Percentiles rank a stretch among this genome's conserved stretches.
These are phyloP conservation scores for Pythium brachiatum DNA, from an alignment of 352 stramenopile species.

Conservation along the genomic window DNA sequence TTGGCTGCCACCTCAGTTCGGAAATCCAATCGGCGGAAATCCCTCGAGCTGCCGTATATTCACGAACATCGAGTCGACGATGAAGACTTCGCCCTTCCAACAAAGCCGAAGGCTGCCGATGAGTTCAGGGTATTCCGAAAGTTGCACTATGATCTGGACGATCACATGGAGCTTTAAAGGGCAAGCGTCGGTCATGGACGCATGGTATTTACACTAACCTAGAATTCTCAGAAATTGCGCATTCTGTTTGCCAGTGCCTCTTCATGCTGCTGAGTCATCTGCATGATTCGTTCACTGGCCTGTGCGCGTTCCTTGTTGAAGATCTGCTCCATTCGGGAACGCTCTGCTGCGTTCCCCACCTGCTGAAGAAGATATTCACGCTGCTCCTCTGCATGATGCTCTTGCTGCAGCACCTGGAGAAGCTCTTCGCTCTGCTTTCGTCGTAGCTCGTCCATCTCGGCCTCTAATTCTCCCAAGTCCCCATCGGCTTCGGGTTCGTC, in stretches of 20 bases:
- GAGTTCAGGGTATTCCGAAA: slow-evolving; percentile 19
- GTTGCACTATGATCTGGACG: slow-evolving; percentile 26
- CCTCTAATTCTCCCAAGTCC: slow-evolving; percentile 20
- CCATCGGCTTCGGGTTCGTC: slow-evolving; percentile 18
- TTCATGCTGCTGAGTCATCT: slow-evolving; percentile 71
- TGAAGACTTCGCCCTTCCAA: background rate
- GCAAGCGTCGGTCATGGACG: background rate
- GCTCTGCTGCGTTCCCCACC: slow-evolving; percentile 35
- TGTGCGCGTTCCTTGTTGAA: slow-evolving; percentile 67
- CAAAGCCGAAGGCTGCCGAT: slow-evolving; percentile 9
- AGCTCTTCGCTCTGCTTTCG: slow-evolving; percentile 72
- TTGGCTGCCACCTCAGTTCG: slow-evolving; percentile 33
- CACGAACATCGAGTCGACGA: slow-evolving; percentile 11
- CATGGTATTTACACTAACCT: slow-evolving; percentile 18
- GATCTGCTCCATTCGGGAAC: slow-evolving; percentile 55
- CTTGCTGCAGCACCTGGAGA: slow-evolving; percentile 65
- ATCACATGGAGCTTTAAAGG: slow-evolving; percentile 22
- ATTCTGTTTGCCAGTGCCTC: slow-evolving; percentile 39
- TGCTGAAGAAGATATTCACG: slow-evolving; percentile 62
- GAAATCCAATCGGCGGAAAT: slow-evolving; percentile 27
- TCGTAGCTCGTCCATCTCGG: slow-evolving; percentile 52
- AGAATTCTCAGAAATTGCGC: slow-evolving; percentile 11
- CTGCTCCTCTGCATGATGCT: slow-evolving; percentile 81
- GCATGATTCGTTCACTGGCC: slow-evolving; percentile 82
- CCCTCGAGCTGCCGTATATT: slow-evolving; percentile 14